A percentile compares a stretch with the other conserved stretches of the same genome.
Conservation (phyloP, 2,329 filamentous ascomycete species). For the Pestalotiopsis sp. region DNA sequence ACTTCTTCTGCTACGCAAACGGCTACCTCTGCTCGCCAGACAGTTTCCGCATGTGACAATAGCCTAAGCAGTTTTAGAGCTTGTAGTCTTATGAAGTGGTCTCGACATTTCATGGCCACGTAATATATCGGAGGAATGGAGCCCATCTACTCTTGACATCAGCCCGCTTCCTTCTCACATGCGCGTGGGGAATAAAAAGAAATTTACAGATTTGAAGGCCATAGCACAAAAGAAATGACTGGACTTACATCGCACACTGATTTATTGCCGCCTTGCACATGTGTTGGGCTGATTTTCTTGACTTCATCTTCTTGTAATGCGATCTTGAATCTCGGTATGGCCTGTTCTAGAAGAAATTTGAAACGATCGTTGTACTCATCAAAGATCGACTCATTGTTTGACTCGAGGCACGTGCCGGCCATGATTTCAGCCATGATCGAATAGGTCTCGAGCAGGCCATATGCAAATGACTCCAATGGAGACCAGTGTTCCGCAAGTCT, state of each 20-base stretch:
- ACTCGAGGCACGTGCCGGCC: conserved; percentile 34
- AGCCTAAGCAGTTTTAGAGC: conserved; percentile 21
- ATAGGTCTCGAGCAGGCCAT: conserved; percentile 38
- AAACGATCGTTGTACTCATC: conserved; percentile 38
- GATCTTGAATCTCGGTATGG: conserved; percentile 11
- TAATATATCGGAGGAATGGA: conserved; percentile 49
- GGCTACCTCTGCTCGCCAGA: conserved; percentile 40
- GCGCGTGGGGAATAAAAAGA: too few relatives aligned
- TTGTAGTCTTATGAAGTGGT: conserved; percentile 40
- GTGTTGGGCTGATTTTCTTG: conserved; percentile 29
- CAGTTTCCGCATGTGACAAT: conserved; percentile 29
- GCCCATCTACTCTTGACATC: conserved; percentile 34
- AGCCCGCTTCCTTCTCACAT: too few relatives aligned
- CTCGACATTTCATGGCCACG: conserved; percentile 48
- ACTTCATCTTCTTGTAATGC: conserved; percentile 25
- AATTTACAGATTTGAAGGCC: too few relatives aligned
- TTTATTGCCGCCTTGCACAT: not conserved
- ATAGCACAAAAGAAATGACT: not conserved
- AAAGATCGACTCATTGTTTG: conserved; percentile 36
- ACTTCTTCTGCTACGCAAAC: conserved; percentile 37
- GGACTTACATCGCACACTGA: conserved; percentile 6
- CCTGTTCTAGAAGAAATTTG: conserved; percentile 30
- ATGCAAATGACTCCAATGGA: conserved; percentile 20
- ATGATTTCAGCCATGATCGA: conserved; percentile 47
- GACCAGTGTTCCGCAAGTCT: conserved; percentile 17